A percentile compares a stretch with the other conserved stretches of the same genome.
These are phyloP conservation scores for Jimgerdemannia lactiflua DNA, from an alignment of 192 early-diverging fungal species.

Conservation along the genomic window DNA sequence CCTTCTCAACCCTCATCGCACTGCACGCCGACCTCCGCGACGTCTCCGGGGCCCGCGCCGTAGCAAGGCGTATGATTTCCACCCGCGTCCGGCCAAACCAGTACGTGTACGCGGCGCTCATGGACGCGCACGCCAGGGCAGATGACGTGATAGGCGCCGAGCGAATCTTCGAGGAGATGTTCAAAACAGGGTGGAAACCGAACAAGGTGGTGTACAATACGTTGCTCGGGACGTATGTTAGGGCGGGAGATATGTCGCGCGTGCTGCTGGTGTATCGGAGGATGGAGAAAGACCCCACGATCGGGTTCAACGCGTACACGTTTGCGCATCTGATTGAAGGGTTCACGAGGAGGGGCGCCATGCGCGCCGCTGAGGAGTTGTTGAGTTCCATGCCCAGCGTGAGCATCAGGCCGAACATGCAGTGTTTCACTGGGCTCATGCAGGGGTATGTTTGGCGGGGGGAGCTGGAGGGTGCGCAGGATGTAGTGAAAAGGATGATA, in stretches of 20 bases:
- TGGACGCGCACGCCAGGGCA: conserved; percentile 70
- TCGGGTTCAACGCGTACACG: conserved; percentile 41
- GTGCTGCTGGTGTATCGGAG: conserved; percentile 42
- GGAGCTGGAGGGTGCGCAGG: conserved; percentile 30
- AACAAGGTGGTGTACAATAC: conserved; percentile 78
- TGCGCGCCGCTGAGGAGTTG: conserved; percentile 30
- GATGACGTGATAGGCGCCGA: conserved; percentile 73
- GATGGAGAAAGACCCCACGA: conserved; percentile 29
- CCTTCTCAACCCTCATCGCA: conserved; percentile 43
- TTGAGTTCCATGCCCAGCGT: conserved; percentile 40
- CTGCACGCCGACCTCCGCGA: conserved; percentile 42
- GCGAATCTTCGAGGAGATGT: conserved; percentile 69
- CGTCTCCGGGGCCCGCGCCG: conserved; percentile 19
- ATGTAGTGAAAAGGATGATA: conserved; percentile 42
- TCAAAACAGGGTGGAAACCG: conserved; percentile 54
- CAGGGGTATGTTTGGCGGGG: conserved; percentile 37
- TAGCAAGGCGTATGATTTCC: conserved; percentile 10
- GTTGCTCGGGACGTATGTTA: conserved; percentile 73
- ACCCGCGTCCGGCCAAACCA: conserved; percentile 5
- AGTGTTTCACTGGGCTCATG: conserved; percentile 50
- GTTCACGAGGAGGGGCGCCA: conserved; percentile 35
- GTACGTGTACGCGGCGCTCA: conserved; percentile 66
- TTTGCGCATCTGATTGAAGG: conserved; percentile 44
- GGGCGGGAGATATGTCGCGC: conserved; percentile 37
- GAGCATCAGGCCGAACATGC: conserved; percentile 28